Percentiles rank a stretch among this genome's conserved stretches.
These are phyloP conservation scores for Keithomyces neogunnii DNA, from an alignment of 2,329 filamentous ascomycete genomes.

Conservation along the genomic window DNA sequence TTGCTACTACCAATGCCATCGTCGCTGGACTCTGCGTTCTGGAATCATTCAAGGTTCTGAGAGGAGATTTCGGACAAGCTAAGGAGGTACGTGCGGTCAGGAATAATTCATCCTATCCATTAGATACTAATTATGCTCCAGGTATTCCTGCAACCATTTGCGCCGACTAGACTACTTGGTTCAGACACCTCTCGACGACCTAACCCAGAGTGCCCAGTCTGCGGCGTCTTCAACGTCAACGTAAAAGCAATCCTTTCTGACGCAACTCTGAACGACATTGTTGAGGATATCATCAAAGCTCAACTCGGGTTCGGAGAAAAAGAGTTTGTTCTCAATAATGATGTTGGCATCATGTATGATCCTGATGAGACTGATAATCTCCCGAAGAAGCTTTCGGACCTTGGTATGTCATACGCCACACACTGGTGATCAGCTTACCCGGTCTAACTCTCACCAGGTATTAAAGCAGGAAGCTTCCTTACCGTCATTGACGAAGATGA, in stretches of 20 bases:
- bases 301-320: conserved; percentile 68
- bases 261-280: conserved; percentile 71
- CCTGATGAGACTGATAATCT: conserved; percentile 83
- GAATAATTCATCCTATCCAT: neutral
- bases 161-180: conserved; percentile 47
- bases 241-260: conserved; percentile 59
- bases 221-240: conserved; percentile 62
- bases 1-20: conserved; percentile 96
- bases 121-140: conserved; percentile 18
- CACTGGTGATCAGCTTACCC: too few relatives aligned
- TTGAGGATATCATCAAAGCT: conserved; percentile 62
- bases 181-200: conserved; percentile 52
- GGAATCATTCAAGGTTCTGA: conserved; percentile 85
- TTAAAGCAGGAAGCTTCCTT: conserved; percentile 66
- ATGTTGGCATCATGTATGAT: conserved; percentile 76
- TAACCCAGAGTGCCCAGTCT: conserved; percentile 77
- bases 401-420: conserved; percentile 41
- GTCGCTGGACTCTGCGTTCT: conserved; percentile 88
- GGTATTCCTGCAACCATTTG: conserved; percentile 72
- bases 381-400: conserved; percentile 65
- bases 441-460: conserved; percentile 35
- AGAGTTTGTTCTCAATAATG: conserved; percentile 70
- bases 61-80: conserved; percentile 58
- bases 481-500: conserved; percentile 81
- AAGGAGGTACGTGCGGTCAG: conserved; percentile 53